phyloP scores from a whole-genome alignment of 2,329 filamentous ascomycete species.

The Leptographium galeiforme region DNA sequence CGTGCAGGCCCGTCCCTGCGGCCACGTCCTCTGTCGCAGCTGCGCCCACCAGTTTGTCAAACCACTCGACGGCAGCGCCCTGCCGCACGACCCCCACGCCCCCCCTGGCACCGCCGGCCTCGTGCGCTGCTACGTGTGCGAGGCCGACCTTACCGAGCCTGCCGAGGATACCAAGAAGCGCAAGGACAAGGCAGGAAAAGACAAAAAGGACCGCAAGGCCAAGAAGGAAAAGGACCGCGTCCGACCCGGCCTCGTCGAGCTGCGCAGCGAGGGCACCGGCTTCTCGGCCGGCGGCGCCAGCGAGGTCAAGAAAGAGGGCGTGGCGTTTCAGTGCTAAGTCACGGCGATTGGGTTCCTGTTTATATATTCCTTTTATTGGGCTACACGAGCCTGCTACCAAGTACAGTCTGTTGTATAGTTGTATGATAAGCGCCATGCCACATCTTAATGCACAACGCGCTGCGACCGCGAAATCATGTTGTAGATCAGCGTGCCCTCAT shows the following conservation, averaged over 20 bases:
- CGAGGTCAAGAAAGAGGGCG: constrained; percentile 63
- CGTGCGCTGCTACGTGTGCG: constrained; percentile 75
- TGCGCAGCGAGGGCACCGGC: constrained; percentile 79
- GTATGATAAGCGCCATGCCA: neutral
- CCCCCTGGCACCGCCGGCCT: constrained; percentile 26
- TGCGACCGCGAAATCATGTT: constrained; percentile 8
- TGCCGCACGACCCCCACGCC: constrained; percentile 43
- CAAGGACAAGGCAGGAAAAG: no score
- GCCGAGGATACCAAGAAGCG: constrained; percentile 13
- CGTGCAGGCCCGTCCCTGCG: constrained; percentile 73
- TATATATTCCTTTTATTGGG: neutral
- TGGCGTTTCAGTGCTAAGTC: constrained; percentile 22
- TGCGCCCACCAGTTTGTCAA: constrained; percentile 78
- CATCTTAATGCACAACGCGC: neutral
- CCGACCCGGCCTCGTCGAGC: constrained; percentile 60
- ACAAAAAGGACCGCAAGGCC: constrained; percentile 25
- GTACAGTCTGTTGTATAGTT: no score
- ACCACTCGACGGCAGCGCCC: constrained; percentile 24
- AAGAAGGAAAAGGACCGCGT: constrained; percentile 40
- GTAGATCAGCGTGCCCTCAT: constrained; percentile 5
- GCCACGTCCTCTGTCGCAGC: constrained; percentile 77
- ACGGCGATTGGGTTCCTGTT: neutral
- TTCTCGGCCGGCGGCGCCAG: constrained; percentile 82
- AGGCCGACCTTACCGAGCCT: constrained; percentile 50
- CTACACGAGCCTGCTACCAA: no score